Base-by-base conservation (phyloP, 139 green algal genomes). In the Haematococcus lacustris region DNA sequence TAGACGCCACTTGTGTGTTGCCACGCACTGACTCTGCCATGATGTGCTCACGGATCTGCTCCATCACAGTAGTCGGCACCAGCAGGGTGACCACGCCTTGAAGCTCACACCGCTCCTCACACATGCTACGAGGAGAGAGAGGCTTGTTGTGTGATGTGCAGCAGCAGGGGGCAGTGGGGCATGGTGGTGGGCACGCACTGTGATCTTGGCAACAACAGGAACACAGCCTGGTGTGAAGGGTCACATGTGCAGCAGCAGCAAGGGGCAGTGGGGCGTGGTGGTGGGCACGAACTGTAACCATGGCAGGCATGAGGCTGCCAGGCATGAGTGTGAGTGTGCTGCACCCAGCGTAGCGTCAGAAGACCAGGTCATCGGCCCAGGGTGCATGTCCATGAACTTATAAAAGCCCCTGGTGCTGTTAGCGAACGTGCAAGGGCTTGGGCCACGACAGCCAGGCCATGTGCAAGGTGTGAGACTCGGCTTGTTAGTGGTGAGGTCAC, bases 11-110 rank as follows among this genome's bases (percentile, higher is more conserved):
- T 65, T 75, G 71, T 21, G 51, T 72, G 6, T 82, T n/a, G 0
- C 85, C 80, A 0, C 90, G 83, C 71, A 90, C 81, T 1, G 83
- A 76, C 70, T 99, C 92, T n/a, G 81, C 87, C 47, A 92, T 78
- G 68, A 88, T 88, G 50, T 91, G 82, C 51, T 96, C 78, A 28
- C 92, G 84, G 68, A 99, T 97, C 51, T 87, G 72, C 3, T 30
- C 33, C 30, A 68, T 4, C 32, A 41, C 32, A 68, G 13, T 6
- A 6, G 32, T 30, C 7, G 28, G 9, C n/a, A 13, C 32, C 32
- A 68, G 61, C 17, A 33, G 25, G 2, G 61, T 25, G 7, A 68
- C 7, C 32, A 41, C 32, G 41, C 13, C 5, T 9, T 3, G 61
- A 4, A 47, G 9, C 3, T 30, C 32, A 68, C 32, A 25, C 4